phyloP scores from a whole-genome alignment of 2,329 filamentous ascomycete genomes.

The Hysterium pulicare region DNA sequence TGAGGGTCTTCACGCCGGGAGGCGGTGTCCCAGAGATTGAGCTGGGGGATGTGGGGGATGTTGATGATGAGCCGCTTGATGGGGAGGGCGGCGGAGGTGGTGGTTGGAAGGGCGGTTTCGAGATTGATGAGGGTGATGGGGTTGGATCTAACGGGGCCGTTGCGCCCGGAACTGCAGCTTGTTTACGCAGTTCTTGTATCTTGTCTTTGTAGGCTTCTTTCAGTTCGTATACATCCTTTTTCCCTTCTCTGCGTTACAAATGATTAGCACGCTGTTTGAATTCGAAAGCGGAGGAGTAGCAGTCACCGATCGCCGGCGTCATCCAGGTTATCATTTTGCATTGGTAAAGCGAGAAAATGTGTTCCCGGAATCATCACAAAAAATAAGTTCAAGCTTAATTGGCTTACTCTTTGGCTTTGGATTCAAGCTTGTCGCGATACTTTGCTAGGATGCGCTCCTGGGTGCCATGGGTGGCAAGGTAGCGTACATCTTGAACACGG shows the following conservation, averaged over 20 bases:
- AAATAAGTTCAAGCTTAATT: too few relatives aligned
- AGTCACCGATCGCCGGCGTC: too few relatives aligned
- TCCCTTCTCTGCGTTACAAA: slow-evolving; percentile 50
- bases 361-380: neutral
- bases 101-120: slow-evolving; percentile 15
- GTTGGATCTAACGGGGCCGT: slow-evolving; percentile 42
- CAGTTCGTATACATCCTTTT: slow-evolving; percentile 68
- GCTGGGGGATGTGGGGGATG: slow-evolving; percentile 20
- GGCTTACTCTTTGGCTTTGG: slow-evolving; percentile 68
- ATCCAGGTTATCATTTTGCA: too few relatives aligned
- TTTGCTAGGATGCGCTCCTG: slow-evolving; percentile 71
- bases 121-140: slow-evolving; percentile 8
- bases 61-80: slow-evolving; percentile 15
- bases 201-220: slow-evolving; percentile 81
- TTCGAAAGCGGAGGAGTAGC: neutral
- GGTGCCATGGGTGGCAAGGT: slow-evolving; percentile 74
- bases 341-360: too few relatives aligned
- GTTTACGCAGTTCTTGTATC: slow-evolving; percentile 68
- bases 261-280: neutral
- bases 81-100: slow-evolving; percentile 26
- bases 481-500: slow-evolving; percentile 87
- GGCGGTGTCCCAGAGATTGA: slow-evolving; percentile 25
- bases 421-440: slow-evolving; percentile 80
- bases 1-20: slow-evolving; percentile 60
- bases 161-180: slow-evolving; percentile 56